Conservation (phyloP, 2,329 filamentous ascomycete species). For the Xylariaceae sp. region DNA sequence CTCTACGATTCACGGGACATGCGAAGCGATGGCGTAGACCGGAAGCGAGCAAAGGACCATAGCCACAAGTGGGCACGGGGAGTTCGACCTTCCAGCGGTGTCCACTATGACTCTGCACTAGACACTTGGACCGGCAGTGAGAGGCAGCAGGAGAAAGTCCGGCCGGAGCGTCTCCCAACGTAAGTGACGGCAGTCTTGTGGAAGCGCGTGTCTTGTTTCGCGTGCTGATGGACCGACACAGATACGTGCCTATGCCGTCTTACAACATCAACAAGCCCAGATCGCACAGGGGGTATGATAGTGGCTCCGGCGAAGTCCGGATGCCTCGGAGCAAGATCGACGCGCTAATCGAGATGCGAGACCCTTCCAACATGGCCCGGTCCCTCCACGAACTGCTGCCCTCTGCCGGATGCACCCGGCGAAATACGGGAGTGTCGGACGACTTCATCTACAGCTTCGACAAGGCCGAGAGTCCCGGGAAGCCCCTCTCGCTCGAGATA, state of each 20-base stretch:
- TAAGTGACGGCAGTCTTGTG: slow-evolving; percentile 22
- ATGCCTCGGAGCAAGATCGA: slow-evolving; percentile 28
- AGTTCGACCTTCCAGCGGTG: slow-evolving; percentile 28
- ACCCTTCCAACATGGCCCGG: slow-evolving; percentile 29
- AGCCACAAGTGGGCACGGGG: slow-evolving; percentile 39
- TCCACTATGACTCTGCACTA: slow-evolving; percentile 11
- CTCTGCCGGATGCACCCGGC: slow-evolving; percentile 18
- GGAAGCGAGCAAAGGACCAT: slow-evolving; percentile 40
- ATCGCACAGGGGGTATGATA: slow-evolving; percentile 16
- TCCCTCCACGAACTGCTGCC: slow-evolving; percentile 33
- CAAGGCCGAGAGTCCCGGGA: slow-evolving; percentile 33
- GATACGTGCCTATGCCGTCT: background rate
- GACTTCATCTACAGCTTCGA: slow-evolving; percentile 42
- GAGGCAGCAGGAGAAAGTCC: slow-evolving; percentile 30
- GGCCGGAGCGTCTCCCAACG: slow-evolving; percentile 32
- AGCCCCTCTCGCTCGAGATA: slow-evolving; percentile 35
- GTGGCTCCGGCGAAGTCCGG: slow-evolving; percentile 28
- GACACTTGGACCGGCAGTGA: slow-evolving; percentile 23
- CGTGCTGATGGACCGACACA: background rate
- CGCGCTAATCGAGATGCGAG: slow-evolving; percentile 33
- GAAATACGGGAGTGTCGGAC: slow-evolving; percentile 28
- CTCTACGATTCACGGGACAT: slow-evolving; percentile 36
- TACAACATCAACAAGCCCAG: background rate
- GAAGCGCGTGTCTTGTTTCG: background rate
- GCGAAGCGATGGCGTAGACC: slow-evolving; percentile 38